Evolutionary conservation across 2,329 filamentous ascomycete genomes (phyloP).

Genomic region (Cadophora gregata): DNA sequence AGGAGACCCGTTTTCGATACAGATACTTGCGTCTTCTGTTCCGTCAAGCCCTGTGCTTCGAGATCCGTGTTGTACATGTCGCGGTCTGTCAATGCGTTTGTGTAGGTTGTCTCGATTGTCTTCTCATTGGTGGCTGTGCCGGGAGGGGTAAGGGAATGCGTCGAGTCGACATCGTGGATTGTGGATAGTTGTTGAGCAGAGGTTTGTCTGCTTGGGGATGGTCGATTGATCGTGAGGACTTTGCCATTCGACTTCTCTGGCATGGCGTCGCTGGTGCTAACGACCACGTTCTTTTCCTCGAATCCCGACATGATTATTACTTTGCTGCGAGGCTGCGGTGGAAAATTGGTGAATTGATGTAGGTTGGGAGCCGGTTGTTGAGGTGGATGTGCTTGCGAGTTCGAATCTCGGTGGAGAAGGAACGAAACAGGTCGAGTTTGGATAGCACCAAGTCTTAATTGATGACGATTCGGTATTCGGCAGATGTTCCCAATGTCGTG

Average conservation of each 20-base stretch:
- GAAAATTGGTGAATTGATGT: slow-evolving; percentile 4
- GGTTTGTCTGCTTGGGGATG: slow-evolving; percentile 22
- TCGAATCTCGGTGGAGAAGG: slow-evolving; percentile 22
- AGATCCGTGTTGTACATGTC: slow-evolving; percentile 25
- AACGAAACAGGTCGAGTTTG: slow-evolving; percentile 24
- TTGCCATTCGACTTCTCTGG: slow-evolving; percentile 21
- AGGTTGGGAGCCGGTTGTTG: not conserved
- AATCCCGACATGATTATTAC: slow-evolving; percentile 20
- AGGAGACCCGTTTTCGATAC: slow-evolving; percentile 24
- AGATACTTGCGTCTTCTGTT: slow-evolving; percentile 21
- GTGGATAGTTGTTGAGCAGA: slow-evolving; percentile 26
- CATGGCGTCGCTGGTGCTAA: slow-evolving; percentile 11
- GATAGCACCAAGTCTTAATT: slow-evolving; percentile 14
- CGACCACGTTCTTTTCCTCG: slow-evolving; percentile 15
- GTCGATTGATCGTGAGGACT: slow-evolving; percentile 29
- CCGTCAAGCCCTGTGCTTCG: slow-evolving; percentile 31
- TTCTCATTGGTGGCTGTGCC: slow-evolving; percentile 24
- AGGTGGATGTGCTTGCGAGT: slow-evolving; percentile 19
- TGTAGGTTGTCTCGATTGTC: slow-evolving; percentile 7
- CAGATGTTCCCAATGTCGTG: slow-evolving; percentile 9
- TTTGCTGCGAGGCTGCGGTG: slow-evolving; percentile 6
- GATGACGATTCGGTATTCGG: slow-evolving; percentile 16
- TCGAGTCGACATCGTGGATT: slow-evolving; percentile 32
- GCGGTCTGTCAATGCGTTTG: not conserved
- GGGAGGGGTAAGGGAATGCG: slow-evolving; percentile 29